A percentile compares a stretch with the other conserved stretches of the same genome.
phyloP scores from a whole-genome alignment of 2,329 filamentous ascomycete genomes.

The Myriosclerotinia scirpicola region DNA sequence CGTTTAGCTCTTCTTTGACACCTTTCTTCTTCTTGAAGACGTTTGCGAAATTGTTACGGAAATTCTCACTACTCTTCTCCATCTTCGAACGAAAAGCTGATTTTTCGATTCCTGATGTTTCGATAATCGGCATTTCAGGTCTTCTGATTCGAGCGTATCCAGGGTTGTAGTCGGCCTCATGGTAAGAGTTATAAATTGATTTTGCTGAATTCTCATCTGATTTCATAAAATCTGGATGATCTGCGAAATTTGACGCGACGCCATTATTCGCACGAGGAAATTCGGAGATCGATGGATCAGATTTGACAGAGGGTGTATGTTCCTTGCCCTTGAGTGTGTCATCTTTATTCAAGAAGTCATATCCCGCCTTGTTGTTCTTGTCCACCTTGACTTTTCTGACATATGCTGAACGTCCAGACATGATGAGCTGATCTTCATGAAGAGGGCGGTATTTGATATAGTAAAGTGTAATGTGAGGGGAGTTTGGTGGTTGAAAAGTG shows the following conservation, averaged over 20 bases:
- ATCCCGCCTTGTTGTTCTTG: conserved; percentile 32
- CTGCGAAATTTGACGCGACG: background rate
- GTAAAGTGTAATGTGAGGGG: background rate
- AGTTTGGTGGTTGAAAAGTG: background rate
- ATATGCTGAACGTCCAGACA: conserved; percentile 58
- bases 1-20: conserved; percentile 1
- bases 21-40: conserved; percentile 25
- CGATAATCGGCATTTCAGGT: conserved; percentile 20
- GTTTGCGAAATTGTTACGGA: conserved; percentile 15
- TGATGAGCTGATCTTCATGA: conserved; percentile 34
- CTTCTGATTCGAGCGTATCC: conserved; percentile 22
- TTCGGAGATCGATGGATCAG: conserved; percentile 16
- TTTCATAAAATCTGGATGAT: conserved; percentile 12
- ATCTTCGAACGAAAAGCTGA: conserved; percentile 19
- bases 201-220: conserved; percentile 5
- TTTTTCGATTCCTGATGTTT: conserved; percentile 22
- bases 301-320: conserved; percentile 6
- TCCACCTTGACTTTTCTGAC: conserved; percentile 58
- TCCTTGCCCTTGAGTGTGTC: conserved; percentile 14
- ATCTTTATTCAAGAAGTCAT: conserved; percentile 18
- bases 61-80: conserved; percentile 21
- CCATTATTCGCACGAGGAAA: background rate
- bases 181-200: conserved; percentile 5
- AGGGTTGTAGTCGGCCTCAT: background rate
- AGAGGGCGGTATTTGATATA: background rate